phyloP scores from a whole-genome alignment of 371 early-diverging fungal genomes.

The Mortierella sp. region DNA sequence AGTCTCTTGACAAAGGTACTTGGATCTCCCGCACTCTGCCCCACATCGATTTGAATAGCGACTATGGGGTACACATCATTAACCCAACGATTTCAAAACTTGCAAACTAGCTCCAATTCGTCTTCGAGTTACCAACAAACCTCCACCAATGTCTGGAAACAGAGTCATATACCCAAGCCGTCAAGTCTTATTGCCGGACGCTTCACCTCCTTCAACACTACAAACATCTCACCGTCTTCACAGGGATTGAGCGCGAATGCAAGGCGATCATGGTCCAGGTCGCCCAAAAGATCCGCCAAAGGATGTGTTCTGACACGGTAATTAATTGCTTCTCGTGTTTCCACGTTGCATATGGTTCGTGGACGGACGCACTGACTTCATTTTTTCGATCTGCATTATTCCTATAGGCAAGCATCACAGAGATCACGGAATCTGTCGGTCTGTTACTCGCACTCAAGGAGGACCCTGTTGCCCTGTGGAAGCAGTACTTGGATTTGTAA shows the following conservation, averaged over 20 bases:
- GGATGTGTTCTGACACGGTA: conserved; percentile 61
- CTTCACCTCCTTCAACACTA: conserved; percentile 82
- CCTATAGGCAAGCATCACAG: conserved; percentile 57
- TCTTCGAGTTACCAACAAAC: conserved; percentile 87
- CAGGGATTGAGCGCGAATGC: conserved; percentile 84
- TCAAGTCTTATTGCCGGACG: conserved; percentile 81
- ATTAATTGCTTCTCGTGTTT: background rate
- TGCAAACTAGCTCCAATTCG: conserved; percentile 76
- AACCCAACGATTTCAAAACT: conserved; percentile 3
- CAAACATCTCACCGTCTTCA: conserved; percentile 79
- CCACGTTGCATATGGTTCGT: background rate
- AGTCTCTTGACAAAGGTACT: conserved; percentile 71
- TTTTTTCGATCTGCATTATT: background rate
- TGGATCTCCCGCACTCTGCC: background rate
- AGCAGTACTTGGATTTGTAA: conserved; percentile 67
- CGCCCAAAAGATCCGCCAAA: conserved; percentile 67
- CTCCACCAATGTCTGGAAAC: conserved; percentile 72
- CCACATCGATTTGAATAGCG: background rate
- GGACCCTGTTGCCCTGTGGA: conserved; percentile 61
- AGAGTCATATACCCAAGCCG: conserved; percentile 80
- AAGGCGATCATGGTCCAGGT: conserved; percentile 75
- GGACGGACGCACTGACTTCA: background rate
- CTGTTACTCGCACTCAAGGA: conserved; percentile 74
- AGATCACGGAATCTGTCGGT: conserved; percentile 68
- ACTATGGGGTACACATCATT: background rate